phyloP scores from a whole-genome alignment of 1,284 basidiomycete species.

The Apiotrichum brassicae region DNA sequence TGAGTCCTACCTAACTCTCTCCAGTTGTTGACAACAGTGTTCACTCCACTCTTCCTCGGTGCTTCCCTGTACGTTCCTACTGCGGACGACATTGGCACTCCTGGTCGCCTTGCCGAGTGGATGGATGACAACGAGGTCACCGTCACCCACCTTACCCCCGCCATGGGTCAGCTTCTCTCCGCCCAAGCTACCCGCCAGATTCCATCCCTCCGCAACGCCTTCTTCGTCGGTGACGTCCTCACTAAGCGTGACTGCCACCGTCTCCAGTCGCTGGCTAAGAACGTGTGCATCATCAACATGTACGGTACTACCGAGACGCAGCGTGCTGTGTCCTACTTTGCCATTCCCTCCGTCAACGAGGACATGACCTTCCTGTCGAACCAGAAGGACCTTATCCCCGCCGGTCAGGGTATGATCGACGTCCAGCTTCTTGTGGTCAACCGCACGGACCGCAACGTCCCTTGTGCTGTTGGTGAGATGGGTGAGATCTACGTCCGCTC shows the following conservation, averaged over 20 bases:
- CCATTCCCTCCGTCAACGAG: conserved; percentile 75
- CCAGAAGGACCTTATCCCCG: conserved; percentile 98
- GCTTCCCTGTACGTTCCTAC: conserved; percentile 95
- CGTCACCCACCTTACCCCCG: conserved; percentile 92
- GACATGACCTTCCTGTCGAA: conserved; percentile 87
- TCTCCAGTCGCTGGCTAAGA: conserved; percentile 84
- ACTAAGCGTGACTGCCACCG: conserved; percentile 98
- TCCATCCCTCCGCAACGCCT: conserved; percentile 79
- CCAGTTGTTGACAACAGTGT: conserved; percentile 50
- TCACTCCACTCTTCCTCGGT: conserved; percentile 97
- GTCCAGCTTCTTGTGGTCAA: conserved; percentile 98
- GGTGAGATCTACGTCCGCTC: conserved; percentile 98
- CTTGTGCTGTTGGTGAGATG: conserved; percentile 92
- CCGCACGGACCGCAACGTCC: conserved; percentile 76
- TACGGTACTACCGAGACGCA: conserved; percentile 99
- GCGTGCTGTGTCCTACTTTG: conserved; percentile 95
- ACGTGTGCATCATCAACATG: conserved; percentile 98
- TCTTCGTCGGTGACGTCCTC: conserved; percentile 98
- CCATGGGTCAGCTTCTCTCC: conserved; percentile 98
- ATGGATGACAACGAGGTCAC: conserved; percentile 89
- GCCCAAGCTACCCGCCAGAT: conserved; percentile 89
- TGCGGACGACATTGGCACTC: conserved; percentile 93
- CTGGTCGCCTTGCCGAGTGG: conserved; percentile 95
- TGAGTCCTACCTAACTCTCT: not conserved
- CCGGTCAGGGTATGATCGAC: conserved; percentile 95